A percentile compares a stretch with the other conserved stretches of the same genome.
These are phyloP conservation scores for Tricholoma bakamatsutake DNA, from an alignment of 768 basidiomycete species.

Conservation along the genomic window DNA sequence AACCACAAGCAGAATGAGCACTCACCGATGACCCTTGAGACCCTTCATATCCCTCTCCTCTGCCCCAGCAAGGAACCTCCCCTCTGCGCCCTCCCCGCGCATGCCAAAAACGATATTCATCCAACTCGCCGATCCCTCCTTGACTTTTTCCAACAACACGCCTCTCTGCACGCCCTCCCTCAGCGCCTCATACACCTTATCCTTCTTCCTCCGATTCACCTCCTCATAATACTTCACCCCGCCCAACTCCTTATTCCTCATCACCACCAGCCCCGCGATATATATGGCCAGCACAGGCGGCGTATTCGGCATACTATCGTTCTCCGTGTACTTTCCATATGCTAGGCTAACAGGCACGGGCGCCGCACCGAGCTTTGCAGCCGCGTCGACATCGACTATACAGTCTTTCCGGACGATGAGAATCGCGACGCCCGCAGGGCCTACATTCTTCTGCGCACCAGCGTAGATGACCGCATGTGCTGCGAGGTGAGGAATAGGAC, in stretches of 20 bases:
- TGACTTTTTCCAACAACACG: conserved; percentile 65
- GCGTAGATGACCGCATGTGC: conserved; percentile 95
- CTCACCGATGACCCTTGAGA: conserved; percentile 89
- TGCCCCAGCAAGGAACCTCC: conserved; percentile 75
- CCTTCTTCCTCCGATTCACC: conserved; percentile 66
- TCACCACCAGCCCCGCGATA: conserved; percentile 80
- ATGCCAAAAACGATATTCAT: conserved; percentile 94
- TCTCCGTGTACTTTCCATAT: conserved; percentile 79
- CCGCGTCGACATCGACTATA: conserved; percentile 83
- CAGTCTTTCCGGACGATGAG: conserved; percentile 94
- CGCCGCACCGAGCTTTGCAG: conserved; percentile 61
- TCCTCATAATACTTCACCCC: conserved; percentile 61
- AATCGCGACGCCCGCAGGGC: conserved; percentile 89
- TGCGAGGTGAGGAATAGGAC: conserved; percentile 81
- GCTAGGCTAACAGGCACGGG: conserved; percentile 75
- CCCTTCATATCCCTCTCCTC: conserved; percentile 76
- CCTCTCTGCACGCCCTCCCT: conserved; percentile 67
- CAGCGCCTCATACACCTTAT: conserved; percentile 69
- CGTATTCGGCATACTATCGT: conserved; percentile 83
- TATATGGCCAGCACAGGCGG: conserved; percentile 91
- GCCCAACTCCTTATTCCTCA: conserved; percentile 58
- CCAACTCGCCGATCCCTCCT: conserved; percentile 75
- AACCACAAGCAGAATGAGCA: conserved; percentile 6
- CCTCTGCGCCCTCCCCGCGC: conserved; percentile 64
- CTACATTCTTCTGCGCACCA: conserved; percentile 97